Conservation (phyloP, 2,329 filamentous ascomycete genomes). For the Stagonosporopsis chrysanthemi region DNA sequence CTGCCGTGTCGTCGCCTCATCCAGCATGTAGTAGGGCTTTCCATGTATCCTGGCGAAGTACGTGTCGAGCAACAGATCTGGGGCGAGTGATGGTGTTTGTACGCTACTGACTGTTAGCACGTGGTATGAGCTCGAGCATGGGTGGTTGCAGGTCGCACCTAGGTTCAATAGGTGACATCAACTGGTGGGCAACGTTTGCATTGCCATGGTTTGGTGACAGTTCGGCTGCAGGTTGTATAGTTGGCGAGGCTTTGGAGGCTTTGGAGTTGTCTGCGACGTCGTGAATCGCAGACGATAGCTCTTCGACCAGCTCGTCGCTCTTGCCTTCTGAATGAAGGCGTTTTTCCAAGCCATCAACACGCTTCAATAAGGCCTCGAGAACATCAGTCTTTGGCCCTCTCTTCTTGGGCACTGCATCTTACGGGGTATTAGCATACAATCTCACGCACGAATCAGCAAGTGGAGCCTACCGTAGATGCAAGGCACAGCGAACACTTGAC, state of each 20-base stretch:
- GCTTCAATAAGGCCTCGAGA: constrained; percentile 80
- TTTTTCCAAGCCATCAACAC: constrained; percentile 85
- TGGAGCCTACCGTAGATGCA: constrained; percentile 78
- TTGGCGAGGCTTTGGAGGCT: constrained; percentile 28
- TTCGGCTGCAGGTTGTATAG: constrained; percentile 35
- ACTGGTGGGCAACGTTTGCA: constrained; percentile 38
- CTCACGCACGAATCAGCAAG: constrained; percentile 13
- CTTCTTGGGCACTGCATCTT: constrained; percentile 89
- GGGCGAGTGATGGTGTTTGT: constrained; percentile 58
- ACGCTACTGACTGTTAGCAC: constrained; percentile 35
- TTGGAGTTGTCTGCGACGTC: constrained; percentile 34
- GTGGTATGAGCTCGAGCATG: constrained; percentile 4
- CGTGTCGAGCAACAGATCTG: constrained; percentile 73
- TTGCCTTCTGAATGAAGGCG: constrained; percentile 68
- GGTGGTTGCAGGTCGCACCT: constrained; percentile 36
- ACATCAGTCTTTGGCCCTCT: constrained; percentile 90
- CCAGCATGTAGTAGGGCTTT: constrained; percentile 82
- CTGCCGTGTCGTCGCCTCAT: constrained; percentile 77
- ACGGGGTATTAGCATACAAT: constrained; percentile 23
- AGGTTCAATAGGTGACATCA: constrained; percentile 50
- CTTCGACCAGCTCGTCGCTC: constrained; percentile 51
- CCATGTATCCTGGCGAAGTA: constrained; percentile 83
- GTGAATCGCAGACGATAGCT: constrained; percentile 33
- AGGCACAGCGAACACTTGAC: constrained; percentile 85
- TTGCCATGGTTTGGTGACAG: constrained; percentile 33